Evolutionary conservation across 2,329 filamentous ascomycete species (phyloP).

Genomic region (Paradendryphiella salina): DNA sequence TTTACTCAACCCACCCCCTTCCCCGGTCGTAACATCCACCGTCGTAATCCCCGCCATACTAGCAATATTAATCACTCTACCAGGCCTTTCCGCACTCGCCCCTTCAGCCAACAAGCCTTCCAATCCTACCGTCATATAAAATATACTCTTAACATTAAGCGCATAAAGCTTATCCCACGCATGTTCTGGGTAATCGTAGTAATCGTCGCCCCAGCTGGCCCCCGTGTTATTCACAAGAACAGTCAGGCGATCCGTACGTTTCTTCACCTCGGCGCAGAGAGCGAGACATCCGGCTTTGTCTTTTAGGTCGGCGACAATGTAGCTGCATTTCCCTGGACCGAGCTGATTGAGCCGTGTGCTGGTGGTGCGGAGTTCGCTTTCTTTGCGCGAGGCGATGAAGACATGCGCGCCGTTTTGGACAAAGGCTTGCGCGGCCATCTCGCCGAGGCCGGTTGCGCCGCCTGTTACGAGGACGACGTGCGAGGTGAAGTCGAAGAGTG

Average conservation of each 20-base stretch:
- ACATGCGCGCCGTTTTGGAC: slow-evolving; percentile 58
- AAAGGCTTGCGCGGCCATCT: slow-evolving; percentile 60
- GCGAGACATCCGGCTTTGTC: slow-evolving; percentile 56
- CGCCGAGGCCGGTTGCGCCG: slow-evolving; percentile 56
- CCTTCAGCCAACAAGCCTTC: slow-evolving; percentile 54
- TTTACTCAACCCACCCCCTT: slow-evolving; percentile 56
- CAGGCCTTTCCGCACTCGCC: slow-evolving; percentile 49
- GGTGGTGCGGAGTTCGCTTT: slow-evolving; percentile 54
- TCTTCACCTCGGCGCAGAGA: slow-evolving; percentile 54
- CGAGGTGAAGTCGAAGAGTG: slow-evolving; percentile 43
- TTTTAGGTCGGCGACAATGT: slow-evolving; percentile 57
- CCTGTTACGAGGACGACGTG: slow-evolving; percentile 56
- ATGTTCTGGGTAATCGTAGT: slow-evolving; percentile 61
- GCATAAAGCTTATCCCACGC: slow-evolving; percentile 62
- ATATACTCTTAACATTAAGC: slow-evolving; percentile 59
- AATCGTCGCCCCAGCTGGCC: slow-evolving; percentile 59
- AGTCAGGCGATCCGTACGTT: slow-evolving; percentile 49
- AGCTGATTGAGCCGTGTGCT: slow-evolving; percentile 54
- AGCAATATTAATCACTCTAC: slow-evolving; percentile 58
- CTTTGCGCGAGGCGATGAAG: slow-evolving; percentile 59
- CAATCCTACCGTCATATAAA: slow-evolving; percentile 53
- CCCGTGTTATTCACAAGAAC: slow-evolving; percentile 59
- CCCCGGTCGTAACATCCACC: slow-evolving; percentile 51
- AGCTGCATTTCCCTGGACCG: slow-evolving; percentile 56
- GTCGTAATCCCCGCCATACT: slow-evolving; percentile 53